Base-by-base conservation (phyloP, 1,284 basidiomycete species). In the Marasmius fiardii region DNA sequence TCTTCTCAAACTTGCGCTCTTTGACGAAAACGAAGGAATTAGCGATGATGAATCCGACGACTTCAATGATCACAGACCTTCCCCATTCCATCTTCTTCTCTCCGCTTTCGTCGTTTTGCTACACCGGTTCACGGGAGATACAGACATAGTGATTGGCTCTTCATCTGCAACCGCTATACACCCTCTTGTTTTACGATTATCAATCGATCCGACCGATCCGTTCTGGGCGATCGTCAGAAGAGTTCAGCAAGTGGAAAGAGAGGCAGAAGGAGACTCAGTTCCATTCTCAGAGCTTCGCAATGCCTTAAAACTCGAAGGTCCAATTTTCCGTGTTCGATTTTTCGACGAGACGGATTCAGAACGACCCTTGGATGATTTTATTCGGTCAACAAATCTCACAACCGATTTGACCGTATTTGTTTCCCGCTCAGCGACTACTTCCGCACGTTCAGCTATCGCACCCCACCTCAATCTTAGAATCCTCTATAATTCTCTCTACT, bases 91-190 rank as follows among this genome's bases (percentile, higher is more conserved):
- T 68, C 79, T 99, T 14, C 83, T 99, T 45, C 81, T 99, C 45
- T 86, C 96, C 18, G 90, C 95, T 0, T 98, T 99, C 71, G 82
- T 86, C 21, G 90, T 97, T 35, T 79, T 99, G 34, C 77, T 99
- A 12, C 94, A 98, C 76, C 82, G 97, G 43, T 98, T 95, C 75
- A 98, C 97, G 0, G 95, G 92, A 52, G 97, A 99, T 71, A 95
- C 89, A 12, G 95, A 98, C 65, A 80, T 99, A 60, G 82, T 98
- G 59, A 90, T 99, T 63, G 95, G 92, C 51, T 95, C 94, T 1
- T 95, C 93, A 16, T 90, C 91, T 18, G 85, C 88, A 1, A 77
- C 83, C n/a, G 84, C 83, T 1, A 81, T 83, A 35, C 85, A 91
- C 58, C 94, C 95, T 6, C 77, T 98, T 41, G 81, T 98, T 34